Conservation (phyloP, 768 basidiomycete species). For the Stropharia rugosoannulata region DNA sequence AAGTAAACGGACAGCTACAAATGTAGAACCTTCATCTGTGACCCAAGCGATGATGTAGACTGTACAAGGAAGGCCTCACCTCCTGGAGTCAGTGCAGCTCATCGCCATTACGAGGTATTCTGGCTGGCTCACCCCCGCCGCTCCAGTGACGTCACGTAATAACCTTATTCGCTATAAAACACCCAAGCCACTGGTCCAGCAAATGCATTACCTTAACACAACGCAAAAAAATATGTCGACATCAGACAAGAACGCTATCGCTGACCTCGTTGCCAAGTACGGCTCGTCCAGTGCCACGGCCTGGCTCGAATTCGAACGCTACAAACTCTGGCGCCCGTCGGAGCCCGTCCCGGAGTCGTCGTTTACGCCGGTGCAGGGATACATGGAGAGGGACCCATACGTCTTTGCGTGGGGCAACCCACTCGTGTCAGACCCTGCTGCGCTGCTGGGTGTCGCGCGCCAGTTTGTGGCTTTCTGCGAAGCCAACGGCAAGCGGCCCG, state of each 20-base stretch:
- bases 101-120: too few relatives aligned
- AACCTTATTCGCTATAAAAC: too few relatives aligned
- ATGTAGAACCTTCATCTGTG: too few relatives aligned
- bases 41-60: too few relatives aligned
- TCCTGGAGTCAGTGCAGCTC: too few relatives aligned
- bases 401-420: constrained; percentile 13
- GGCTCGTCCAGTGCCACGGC: constrained; percentile 70
- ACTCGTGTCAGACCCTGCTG: constrained; percentile 2
- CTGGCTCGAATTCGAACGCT: constrained; percentile 65
- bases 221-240: constrained; percentile 1
- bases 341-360: constrained; percentile 34
- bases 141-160: neutral
- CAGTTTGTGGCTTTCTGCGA: constrained; percentile 6
- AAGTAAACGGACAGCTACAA: too few relatives aligned
- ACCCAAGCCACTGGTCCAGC: too few relatives aligned
- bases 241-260: constrained; percentile 29
- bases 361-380: constrained; percentile 56
- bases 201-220: neutral
- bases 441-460: constrained; percentile 3
- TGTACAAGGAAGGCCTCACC: too few relatives aligned
- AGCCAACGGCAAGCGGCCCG: neutral
- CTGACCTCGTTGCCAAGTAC: constrained; percentile 59
- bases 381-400: constrained; percentile 36
- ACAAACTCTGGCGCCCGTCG: constrained; percentile 43
- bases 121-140: too few relatives aligned